A percentile compares a stretch with the other conserved stretches of the same genome.
Conservation (phyloP, 2,329 filamentous ascomycete species). For the Trichoderma brevicompactum region DNA sequence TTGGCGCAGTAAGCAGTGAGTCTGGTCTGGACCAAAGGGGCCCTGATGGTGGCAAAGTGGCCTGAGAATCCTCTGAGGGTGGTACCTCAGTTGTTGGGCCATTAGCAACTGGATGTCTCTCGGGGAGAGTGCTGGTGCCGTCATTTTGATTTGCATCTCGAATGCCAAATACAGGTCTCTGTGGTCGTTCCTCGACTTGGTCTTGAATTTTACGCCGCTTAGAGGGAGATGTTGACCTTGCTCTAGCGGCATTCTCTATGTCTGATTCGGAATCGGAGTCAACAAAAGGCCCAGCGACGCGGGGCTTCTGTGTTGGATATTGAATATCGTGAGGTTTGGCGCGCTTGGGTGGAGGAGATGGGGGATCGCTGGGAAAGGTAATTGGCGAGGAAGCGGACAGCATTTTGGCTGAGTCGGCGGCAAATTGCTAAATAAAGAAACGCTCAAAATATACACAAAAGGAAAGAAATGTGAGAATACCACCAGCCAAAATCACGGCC, state of each 20-base stretch:
- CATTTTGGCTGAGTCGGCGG: slow-evolving; percentile 48
- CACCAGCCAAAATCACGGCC: background rate
- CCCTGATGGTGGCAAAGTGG: background rate
- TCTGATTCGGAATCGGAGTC: slow-evolving; percentile 44
- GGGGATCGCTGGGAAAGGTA: slow-evolving; percentile 57
- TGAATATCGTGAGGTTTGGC: slow-evolving; percentile 43
- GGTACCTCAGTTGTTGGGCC: background rate
- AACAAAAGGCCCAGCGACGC: slow-evolving; percentile 46
- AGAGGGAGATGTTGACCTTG: slow-evolving; percentile 31
- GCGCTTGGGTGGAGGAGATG: slow-evolving; percentile 43
- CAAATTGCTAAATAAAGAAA: background rate
- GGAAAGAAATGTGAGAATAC: background rate
- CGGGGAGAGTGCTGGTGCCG: background rate
- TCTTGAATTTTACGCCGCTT: slow-evolving; percentile 43
- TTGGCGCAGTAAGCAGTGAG: slow-evolving; percentile 38
- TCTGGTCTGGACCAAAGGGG: slow-evolving; percentile 33
- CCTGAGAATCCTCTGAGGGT: background rate
- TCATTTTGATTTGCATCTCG: slow-evolving; percentile 24
- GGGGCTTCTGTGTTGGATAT: slow-evolving; percentile 42
- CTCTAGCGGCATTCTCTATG: slow-evolving; percentile 7
- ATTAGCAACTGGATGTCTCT: background rate
- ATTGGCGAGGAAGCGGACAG: slow-evolving; percentile 64
- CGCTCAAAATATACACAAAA: background rate
- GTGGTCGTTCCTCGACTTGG: slow-evolving; percentile 25
- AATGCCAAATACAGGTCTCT: background rate